These are phyloP conservation scores for Plectranthus barbatus DNA, from an alignment of 257 asterid genomes.

Conservation along the genomic window DNA sequence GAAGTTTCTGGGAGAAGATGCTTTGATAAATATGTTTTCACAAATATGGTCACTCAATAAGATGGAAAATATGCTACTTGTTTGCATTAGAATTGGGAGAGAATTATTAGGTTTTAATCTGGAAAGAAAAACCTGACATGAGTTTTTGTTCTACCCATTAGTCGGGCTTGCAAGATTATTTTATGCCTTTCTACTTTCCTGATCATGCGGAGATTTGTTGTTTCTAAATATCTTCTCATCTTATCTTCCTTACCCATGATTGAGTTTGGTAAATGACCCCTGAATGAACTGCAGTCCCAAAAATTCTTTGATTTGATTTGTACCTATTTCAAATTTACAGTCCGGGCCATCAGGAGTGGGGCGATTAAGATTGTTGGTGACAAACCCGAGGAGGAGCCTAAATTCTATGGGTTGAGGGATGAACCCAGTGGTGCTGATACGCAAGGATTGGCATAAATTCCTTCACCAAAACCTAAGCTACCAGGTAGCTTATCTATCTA, in stretches of 20 bases:
- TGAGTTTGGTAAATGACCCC: too few species aligned
- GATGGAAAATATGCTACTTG: not conserved
- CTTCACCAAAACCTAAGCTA: slow-evolving; percentile 84
- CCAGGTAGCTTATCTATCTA: slow-evolving; percentile 49
- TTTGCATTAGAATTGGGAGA: not conserved
- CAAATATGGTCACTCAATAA: not conserved
- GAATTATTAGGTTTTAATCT: not conserved
- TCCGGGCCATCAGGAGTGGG: slow-evolving; percentile 80
- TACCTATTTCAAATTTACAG: slow-evolving; percentile 26
- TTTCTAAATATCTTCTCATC: not conserved
- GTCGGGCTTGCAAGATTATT: not conserved
- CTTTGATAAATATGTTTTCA: not conserved
- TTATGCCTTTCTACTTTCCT: not conserved
- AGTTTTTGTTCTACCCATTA: not conserved
- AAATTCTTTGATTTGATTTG: not conserved
- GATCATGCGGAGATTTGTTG: not conserved
- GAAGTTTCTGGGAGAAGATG: not conserved
- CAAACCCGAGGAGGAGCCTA: slow-evolving; percentile 69
- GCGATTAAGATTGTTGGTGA: slow-evolving; percentile 63
- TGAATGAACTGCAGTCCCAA: not conserved
- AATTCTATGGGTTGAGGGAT: slow-evolving; percentile 69
- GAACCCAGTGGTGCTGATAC: slow-evolving; percentile 64
- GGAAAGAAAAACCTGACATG: not conserved
- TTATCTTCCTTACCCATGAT: not conserved
- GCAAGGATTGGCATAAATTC: slow-evolving; percentile 79